Evolutionary conservation across 768 basidiomycete species (phyloP), one percentile per base, ranked within the genome.

Genomic region (Lactifluus piperatus): DNA sequence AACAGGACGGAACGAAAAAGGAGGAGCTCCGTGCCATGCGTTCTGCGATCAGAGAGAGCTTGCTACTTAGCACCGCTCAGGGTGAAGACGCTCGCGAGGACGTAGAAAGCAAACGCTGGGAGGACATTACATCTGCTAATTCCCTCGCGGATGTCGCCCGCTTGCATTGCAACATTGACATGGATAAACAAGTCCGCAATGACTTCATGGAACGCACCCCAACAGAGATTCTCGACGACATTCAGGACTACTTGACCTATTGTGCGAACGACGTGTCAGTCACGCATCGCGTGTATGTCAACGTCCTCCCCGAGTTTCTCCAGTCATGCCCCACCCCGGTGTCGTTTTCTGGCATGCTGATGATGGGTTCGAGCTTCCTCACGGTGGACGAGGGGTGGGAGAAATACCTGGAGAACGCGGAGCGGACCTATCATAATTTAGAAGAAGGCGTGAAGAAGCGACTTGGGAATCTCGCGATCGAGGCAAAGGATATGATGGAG

Each of bases 371-470:
- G 18, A 85, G 89, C 51, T 91, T 97, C 67, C 75, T 99, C 43
- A 86, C 92, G 1, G 93, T 98, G 49, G 89, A 98, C 69, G 78
- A 92, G 65, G 78, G 81, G 53, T 98, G 95, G 97, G 84, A 94
- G 62, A 73, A 74, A 13, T 98, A 98, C 71, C 70, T 97, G 20
- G 73, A 79, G 36, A 79, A 77, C 14, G 91, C 95, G 0, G 95
- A 99, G 67, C 71, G 70, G 26, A 85, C 81, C 16, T 97, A 90
- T 72, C 73, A 74, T 24, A 82, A 84, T 54, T 74, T 95, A 51
- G 83, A 87, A 58, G 76, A 78, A n/a, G 78, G 75, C 43, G 79
- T 91, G 41, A 80, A 79, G 64, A 69, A 65, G 22, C 77, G 81
- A 48, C 77, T 98, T 18, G 79, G 84, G 4, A 77, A 83, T 50